Percentiles rank a stretch among this genome's conserved stretches.
These are phyloP conservation scores for Globisporangium sylvaticum DNA, from an alignment of 352 stramenopile genomes.

Conservation along the genomic window DNA sequence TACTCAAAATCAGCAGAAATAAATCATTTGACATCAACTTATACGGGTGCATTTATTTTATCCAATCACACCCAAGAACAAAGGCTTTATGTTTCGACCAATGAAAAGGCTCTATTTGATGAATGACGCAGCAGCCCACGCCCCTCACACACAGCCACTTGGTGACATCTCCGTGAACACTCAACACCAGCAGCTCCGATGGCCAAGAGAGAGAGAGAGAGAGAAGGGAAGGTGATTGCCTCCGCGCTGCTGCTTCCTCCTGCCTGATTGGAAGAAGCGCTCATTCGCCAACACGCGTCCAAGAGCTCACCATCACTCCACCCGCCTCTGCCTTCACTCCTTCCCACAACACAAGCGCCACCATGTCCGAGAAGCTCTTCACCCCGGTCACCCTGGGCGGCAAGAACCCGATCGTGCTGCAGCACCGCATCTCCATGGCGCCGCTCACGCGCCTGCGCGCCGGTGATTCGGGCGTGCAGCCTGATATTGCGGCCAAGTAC, in stretches of 20 bases:
- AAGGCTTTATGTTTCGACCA: too few species aligned
- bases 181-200: neutral
- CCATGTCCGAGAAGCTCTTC: constrained; percentile 42
- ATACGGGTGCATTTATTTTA: too few species aligned
- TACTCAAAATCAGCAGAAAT: too few species aligned
- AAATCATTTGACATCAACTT: too few species aligned
- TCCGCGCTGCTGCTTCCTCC: neutral
- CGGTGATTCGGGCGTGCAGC: constrained; percentile 36
- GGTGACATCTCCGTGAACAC: too few species aligned
- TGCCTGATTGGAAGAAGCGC: neutral
- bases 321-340: neutral
- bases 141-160: too few species aligned
- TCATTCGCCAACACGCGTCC: constrained; percentile 8
- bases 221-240: neutral
- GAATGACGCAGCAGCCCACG: too few species aligned
- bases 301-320: neutral
- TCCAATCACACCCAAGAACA: too few species aligned
- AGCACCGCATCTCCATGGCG: constrained; percentile 68
- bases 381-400: constrained; percentile 52
- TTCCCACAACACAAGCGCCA: neutral
- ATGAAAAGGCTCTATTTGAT: too few species aligned
- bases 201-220: neutral
- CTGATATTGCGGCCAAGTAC: constrained; percentile 42
- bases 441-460: constrained; percentile 48
- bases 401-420: constrained; percentile 43